Conservation (phyloP, 2,329 filamentous ascomycete genomes). For the Diaporthe batatas region DNA sequence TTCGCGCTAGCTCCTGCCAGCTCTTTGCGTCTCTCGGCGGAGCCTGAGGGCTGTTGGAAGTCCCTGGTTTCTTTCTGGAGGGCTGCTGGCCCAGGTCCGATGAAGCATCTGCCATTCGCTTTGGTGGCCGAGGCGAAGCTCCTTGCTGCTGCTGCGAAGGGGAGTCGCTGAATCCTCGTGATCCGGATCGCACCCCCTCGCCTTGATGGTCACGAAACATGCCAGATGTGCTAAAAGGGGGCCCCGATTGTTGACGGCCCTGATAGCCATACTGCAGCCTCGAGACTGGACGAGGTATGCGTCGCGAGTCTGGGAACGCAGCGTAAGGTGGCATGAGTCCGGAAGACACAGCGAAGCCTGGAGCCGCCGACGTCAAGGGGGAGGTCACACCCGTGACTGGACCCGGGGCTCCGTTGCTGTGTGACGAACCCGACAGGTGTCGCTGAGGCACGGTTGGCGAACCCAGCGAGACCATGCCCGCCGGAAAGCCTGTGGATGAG, state of each 20-base stretch:
- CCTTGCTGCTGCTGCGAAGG: background rate
- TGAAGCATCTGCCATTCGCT: background rate
- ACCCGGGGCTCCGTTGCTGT: background rate
- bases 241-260: background rate
- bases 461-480: background rate
- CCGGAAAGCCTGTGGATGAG: background rate
- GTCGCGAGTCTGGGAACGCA: background rate
- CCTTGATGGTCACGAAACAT: background rate
- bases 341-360: background rate
- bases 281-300: background rate
- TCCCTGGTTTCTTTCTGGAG: background rate
- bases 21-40: background rate
- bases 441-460: background rate
- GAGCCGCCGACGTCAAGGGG: background rate
- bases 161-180: background rate
- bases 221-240: background rate
- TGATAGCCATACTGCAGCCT: background rate
- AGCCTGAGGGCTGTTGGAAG: background rate
- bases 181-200: background rate
- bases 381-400: background rate
- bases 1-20: constrained; percentile 11
- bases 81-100: background rate
- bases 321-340: background rate
- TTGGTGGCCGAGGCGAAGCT: background rate
- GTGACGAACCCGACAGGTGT: background rate